Conservation (phyloP, 2,329 filamentous ascomycete species). For the Alternaria hordeiaustralica region DNA sequence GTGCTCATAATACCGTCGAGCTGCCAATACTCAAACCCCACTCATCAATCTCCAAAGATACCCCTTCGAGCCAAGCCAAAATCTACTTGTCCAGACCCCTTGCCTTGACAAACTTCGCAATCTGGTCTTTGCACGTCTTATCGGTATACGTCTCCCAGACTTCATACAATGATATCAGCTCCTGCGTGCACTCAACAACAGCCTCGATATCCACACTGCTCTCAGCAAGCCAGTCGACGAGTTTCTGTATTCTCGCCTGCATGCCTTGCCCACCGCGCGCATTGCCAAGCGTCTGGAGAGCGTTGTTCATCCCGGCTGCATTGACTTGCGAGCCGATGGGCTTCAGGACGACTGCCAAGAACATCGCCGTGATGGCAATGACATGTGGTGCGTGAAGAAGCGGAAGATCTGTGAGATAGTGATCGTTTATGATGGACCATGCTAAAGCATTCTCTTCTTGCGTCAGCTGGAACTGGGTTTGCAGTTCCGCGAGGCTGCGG, state of each 20-base stretch:
- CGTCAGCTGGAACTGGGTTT: constrained; percentile 72
- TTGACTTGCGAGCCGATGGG: constrained; percentile 62
- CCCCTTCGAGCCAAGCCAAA: constrained; percentile 4
- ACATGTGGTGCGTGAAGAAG: constrained; percentile 85
- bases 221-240: constrained; percentile 84
- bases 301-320: constrained; percentile 49
- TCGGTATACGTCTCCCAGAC: constrained; percentile 71
- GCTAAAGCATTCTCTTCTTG: constrained; percentile 80
- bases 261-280: constrained; percentile 37
- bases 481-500: constrained; percentile 75
- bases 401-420: constrained; percentile 90
- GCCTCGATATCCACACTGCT: constrained; percentile 83
- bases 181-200: constrained; percentile 88
- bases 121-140: constrained; percentile 68
- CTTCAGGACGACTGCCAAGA: constrained; percentile 82
- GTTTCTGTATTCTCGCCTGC: constrained; percentile 67
- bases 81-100: constrained; percentile 63
- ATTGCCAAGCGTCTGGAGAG: constrained; percentile 47
- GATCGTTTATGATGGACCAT: constrained; percentile 87
- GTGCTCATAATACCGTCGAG: neutral
- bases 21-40: neutral
- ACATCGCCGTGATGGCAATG: constrained; percentile 84
- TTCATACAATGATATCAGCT: constrained; percentile 89
- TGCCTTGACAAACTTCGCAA: constrained; percentile 67
- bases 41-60: neutral